A percentile compares a stretch with the other conserved stretches of the same genome.
Conservation (phyloP, 495 filamentous ascomycete genomes). For the Hypomontagnella submonticulosa region DNA sequence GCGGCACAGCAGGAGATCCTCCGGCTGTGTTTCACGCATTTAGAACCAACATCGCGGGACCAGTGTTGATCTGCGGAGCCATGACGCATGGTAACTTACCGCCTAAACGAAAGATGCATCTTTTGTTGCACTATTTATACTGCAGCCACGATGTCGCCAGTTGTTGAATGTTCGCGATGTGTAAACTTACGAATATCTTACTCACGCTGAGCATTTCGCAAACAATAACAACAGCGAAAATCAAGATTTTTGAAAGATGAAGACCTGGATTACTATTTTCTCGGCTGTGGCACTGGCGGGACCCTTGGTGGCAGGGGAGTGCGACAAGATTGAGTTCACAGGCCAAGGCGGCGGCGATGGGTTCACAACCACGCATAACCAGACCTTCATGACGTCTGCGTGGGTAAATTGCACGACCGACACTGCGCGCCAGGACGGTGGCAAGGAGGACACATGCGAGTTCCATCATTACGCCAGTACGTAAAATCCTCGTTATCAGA, state of each 20-base stretch:
- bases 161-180: not conserved
- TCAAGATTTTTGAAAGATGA: constrained; percentile 10
- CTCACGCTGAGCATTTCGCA: too few relatives aligned
- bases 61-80: too few relatives aligned
- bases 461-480: constrained; percentile 6
- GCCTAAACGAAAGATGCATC: too few relatives aligned
- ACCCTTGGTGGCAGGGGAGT: constrained; percentile 20
- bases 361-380: constrained; percentile 10
- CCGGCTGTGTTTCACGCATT: not conserved
- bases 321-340: constrained; percentile 18
- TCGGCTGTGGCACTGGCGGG: constrained; percentile 11
- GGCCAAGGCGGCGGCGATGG: constrained; percentile 10
- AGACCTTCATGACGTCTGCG: not conserved
- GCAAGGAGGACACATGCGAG: not conserved
- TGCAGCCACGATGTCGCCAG: not conserved
- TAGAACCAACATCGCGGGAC: too few relatives aligned
- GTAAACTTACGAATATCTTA: not conserved
- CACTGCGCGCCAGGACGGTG: not conserved
- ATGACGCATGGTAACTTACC: too few relatives aligned
- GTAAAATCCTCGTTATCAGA: not conserved
- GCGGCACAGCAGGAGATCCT: constrained; percentile 10
- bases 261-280: not conserved
- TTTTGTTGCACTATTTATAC: too few relatives aligned
- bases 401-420: constrained; percentile 18
- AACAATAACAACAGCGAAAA: too few relatives aligned